Evolutionary conservation across 2,329 filamentous ascomycete genomes (phyloP).

Genomic region (Fusarium sp.): DNA sequence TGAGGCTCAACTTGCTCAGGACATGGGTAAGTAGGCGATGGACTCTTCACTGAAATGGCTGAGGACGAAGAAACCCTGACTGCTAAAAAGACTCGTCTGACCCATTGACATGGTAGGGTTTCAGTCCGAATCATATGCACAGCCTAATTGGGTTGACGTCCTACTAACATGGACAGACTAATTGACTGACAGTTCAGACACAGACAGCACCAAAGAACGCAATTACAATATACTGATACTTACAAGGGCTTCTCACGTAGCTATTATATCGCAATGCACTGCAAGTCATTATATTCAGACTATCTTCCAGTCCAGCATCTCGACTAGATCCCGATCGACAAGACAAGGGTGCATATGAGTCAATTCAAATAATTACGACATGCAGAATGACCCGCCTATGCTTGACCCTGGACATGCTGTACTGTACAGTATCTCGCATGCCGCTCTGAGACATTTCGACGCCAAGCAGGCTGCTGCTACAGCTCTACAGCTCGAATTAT

Average conservation of each 20-base stretch:
- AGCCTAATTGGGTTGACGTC: neutral
- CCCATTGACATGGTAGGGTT: conserved; percentile 6
- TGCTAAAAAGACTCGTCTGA: conserved; percentile 12
- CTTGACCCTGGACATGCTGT: neutral
- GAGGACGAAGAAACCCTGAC: conserved; percentile 1
- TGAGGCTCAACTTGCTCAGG: conserved; percentile 27
- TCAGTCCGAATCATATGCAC: conserved; percentile 1
- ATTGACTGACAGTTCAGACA: neutral
- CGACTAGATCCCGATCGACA: neutral
- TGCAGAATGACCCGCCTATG: conserved; percentile 14
- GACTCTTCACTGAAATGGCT: neutral
- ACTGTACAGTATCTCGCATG: conserved; percentile 11
- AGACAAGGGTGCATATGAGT: conserved; percentile 19
- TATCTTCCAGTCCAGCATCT: neutral
- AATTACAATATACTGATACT: neutral
- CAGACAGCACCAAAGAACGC: neutral
- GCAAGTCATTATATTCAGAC: neutral
- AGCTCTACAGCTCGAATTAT: neutral
- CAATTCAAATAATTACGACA: conserved; percentile 5
- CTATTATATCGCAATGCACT: neutral
- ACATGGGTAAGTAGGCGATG: neutral
- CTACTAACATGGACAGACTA: neutral
- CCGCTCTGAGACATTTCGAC: conserved; percentile 15
- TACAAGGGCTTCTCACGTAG: neutral
- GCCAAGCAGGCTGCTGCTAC: conserved; percentile 30